Percentiles rank a stretch among this genome's conserved stretches.
Conservation (phyloP, 2,329 filamentous ascomycete genomes). For the Fusarium mundagurra region DNA sequence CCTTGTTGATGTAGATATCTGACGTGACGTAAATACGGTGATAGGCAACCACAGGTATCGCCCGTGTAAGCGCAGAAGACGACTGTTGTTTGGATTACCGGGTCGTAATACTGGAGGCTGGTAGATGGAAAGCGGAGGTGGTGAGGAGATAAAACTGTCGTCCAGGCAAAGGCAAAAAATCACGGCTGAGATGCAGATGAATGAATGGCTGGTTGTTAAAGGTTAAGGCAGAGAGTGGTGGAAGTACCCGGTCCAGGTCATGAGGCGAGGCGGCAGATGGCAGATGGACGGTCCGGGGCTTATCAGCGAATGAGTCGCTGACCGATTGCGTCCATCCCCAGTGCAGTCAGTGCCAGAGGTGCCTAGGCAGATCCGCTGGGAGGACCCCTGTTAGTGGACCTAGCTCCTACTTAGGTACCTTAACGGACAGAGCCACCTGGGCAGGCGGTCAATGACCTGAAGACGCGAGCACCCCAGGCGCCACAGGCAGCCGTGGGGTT, state of each 20-base stretch:
- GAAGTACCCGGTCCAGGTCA: conserved; percentile 35
- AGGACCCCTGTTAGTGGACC: conserved; percentile 28
- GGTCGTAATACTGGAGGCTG: conserved; percentile 1
- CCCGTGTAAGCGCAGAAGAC: conserved; percentile 30
- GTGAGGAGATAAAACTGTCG: conserved; percentile 15
- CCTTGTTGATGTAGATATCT: conserved; percentile 20
- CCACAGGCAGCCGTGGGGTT: conserved; percentile 32
- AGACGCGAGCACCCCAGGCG: conserved; percentile 10
- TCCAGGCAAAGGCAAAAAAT: conserved; percentile 28
- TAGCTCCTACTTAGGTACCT: background rate
- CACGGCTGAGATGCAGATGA: conserved; percentile 29
- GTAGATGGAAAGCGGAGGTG: conserved; percentile 1
- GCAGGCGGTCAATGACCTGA: conserved; percentile 36
- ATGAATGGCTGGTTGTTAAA: conserved; percentile 26
- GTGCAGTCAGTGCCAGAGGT: conserved; percentile 17
- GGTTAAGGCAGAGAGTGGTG: conserved; percentile 2
- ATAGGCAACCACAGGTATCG: conserved; percentile 19
- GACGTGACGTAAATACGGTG: conserved; percentile 38
- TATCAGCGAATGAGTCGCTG: conserved; percentile 43
- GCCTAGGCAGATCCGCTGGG: conserved; percentile 35
- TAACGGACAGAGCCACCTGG: conserved; percentile 24
- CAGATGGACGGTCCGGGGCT: conserved; percentile 38
- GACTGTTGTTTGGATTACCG: conserved; percentile 6
- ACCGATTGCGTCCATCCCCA: conserved; percentile 36
- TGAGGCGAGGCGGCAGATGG: conserved; percentile 42